Evolutionary conservation across 176 grass and related monocot genomes (phyloP).

Genomic region (Ampelocalamus luodianensis): DNA sequence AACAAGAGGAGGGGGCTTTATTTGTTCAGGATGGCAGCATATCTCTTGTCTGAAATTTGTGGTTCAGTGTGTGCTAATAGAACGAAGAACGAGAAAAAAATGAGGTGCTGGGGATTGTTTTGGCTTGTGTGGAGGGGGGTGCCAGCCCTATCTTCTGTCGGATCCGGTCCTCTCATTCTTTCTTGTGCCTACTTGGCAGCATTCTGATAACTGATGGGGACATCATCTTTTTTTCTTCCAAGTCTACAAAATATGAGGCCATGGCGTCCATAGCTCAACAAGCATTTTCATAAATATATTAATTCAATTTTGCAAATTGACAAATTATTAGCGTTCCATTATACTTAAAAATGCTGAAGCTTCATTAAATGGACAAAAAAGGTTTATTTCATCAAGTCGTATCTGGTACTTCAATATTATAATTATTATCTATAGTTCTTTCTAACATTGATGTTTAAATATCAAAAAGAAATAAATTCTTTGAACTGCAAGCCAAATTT

Average conservation of each 20-base stretch:
- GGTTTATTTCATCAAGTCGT: not conserved
- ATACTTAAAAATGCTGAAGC: not conserved
- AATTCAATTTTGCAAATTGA: not conserved
- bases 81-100: not conserved
- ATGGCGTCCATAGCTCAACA: not conserved
- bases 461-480: not conserved
- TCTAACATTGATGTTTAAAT: not conserved
- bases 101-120: not conserved
- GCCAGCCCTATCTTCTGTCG: conserved; percentile 46
- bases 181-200: conserved; percentile 7
- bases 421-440: not conserved
- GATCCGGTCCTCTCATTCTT: conserved; percentile 35
- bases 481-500: not conserved
- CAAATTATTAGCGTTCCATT: not conserved
- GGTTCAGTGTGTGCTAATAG: conserved; percentile 27
- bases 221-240: not conserved
- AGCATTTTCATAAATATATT: not conserved
- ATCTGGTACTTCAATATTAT: not conserved
- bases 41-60: conserved; percentile 46
- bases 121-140: conserved; percentile 52
- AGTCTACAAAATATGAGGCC: not conserved
- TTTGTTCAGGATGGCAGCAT: conserved; percentile 22
- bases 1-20: conserved; percentile 27
- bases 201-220: conserved; percentile 43
- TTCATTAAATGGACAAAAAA: not conserved